These are phyloP conservation scores for Pichia norvegensis DNA, from an alignment of 1,139 yeast species.

Conservation along the genomic window DNA sequence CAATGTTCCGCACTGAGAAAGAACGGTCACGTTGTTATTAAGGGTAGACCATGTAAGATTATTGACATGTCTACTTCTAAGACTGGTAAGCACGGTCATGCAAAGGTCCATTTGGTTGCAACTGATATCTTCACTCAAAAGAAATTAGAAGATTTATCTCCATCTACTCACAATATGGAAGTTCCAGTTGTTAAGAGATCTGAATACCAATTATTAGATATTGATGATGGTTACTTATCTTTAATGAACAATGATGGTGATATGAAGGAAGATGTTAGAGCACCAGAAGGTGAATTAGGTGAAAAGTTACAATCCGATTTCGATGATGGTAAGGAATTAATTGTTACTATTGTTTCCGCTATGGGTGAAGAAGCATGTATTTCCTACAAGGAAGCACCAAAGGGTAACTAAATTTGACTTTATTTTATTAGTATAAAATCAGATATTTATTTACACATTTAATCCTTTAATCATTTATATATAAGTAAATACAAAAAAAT, in stretches of 20 bases:
- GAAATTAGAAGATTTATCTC: constrained; percentile 99
- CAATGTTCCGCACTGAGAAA: constrained; percentile 99
- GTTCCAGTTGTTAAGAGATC: constrained; percentile 95
- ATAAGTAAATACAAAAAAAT: background rate
- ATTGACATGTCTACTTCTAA: constrained; percentile 99
- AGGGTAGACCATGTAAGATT: constrained; percentile 99
- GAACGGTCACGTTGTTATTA: constrained; percentile 98
- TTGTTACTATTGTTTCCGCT: constrained; percentile 92
- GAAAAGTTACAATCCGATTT: constrained; percentile 83
- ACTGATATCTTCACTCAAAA: constrained; percentile 98
- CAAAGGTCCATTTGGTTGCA: constrained; percentile 99
- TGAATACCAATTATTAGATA: constrained; percentile 95
- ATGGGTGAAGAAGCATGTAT: constrained; percentile 99
- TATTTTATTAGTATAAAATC: background rate
- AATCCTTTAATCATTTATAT: background rate
- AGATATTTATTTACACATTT: background rate
- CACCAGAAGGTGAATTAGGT: constrained; percentile 98
- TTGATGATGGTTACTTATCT: constrained; percentile 96
- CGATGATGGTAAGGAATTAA: constrained; percentile 96
- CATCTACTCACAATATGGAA: constrained; percentile 99
- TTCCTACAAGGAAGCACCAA: constrained; percentile 97
- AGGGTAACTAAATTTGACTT: constrained; percentile 33
- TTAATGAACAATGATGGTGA: constrained; percentile 96
- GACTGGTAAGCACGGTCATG: constrained; percentile 99
- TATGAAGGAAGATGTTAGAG: constrained; percentile 97